phyloP scores from a whole-genome alignment of 345 rosid species.

The Linum lewisii region DNA sequence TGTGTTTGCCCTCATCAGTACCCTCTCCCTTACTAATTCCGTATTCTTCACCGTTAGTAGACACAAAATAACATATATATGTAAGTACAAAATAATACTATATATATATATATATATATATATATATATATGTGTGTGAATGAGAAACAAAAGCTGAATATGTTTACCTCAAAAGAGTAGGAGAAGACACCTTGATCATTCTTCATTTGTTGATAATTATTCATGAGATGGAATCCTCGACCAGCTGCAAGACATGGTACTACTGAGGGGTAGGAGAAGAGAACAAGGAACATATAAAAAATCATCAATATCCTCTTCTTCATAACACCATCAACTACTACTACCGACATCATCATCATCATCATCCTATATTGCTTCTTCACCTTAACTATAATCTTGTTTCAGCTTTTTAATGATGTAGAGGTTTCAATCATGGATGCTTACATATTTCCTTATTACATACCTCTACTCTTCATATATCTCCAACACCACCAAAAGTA shows the following conservation, averaged over 20 bases:
- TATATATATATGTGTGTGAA: no score
- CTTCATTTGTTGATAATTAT: conserved; percentile 5
- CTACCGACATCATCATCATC: no score
- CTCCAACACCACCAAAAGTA: conserved; percentile 16
- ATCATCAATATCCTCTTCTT: conserved; percentile 10
- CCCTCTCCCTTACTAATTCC: conserved; percentile 32
- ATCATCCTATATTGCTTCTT: conserved; percentile 6
- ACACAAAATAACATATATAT: no score
- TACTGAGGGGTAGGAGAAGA: conserved; percentile 28
- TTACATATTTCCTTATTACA: no score
- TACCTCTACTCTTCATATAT: conserved; percentile 10
- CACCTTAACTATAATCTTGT: conserved; percentile 5
- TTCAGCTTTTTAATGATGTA: no score
- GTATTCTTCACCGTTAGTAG: no score
- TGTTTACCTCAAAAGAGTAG: not conserved
- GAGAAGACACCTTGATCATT: conserved; percentile 15
- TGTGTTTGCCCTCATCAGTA: conserved; percentile 46
- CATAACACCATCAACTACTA: conserved; percentile 30
- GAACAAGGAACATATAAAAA: conserved; percentile 26
- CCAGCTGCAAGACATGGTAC: not conserved
- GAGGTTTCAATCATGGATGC: no score
- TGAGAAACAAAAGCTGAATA: no score
- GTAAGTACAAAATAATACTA: no score
- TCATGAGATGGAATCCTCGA: not conserved
- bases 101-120: no score